These are phyloP conservation scores for Globisporangium radiosum DNA, from an alignment of 352 stramenopile genomes.

Conservation along the genomic window DNA sequence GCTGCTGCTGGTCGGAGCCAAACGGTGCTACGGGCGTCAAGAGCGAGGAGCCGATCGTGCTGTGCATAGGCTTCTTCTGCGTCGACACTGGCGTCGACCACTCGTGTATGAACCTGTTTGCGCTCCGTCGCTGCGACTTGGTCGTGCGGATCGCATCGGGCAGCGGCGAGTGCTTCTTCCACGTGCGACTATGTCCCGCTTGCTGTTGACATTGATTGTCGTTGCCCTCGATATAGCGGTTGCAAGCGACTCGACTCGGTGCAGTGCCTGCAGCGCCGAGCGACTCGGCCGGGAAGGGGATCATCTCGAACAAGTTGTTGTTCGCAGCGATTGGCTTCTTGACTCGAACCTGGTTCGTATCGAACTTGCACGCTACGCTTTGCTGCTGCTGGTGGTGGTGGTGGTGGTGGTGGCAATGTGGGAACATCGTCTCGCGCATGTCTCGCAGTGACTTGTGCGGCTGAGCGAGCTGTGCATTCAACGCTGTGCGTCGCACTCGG, in stretches of 20 bases:
- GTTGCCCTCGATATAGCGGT: background rate
- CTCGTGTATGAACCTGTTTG: background rate
- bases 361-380: no score
- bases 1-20: no score
- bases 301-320: slow-evolving; percentile 10
- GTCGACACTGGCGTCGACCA: background rate
- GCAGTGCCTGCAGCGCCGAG: background rate
- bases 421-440: slow-evolving; percentile 20
- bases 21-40: no score
- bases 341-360: background rate
- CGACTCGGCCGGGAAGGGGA: slow-evolving; percentile 11
- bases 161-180: slow-evolving; percentile 13
- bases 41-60: no score
- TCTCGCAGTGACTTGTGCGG: slow-evolving; percentile 2
- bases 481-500: background rate
- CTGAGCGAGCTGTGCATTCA: background rate
- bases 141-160: slow-evolving; percentile 5
- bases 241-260: background rate
- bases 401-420: slow-evolving; percentile 5
- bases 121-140: slow-evolving; percentile 5
- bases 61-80: no score
- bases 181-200: background rate
- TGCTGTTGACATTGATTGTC: background rate
- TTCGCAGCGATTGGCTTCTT: slow-evolving; percentile 5
- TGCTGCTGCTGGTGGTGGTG: no score